Conservation (phyloP, 352 stramenopile species). For the Blastocystis sp. region DNA sequence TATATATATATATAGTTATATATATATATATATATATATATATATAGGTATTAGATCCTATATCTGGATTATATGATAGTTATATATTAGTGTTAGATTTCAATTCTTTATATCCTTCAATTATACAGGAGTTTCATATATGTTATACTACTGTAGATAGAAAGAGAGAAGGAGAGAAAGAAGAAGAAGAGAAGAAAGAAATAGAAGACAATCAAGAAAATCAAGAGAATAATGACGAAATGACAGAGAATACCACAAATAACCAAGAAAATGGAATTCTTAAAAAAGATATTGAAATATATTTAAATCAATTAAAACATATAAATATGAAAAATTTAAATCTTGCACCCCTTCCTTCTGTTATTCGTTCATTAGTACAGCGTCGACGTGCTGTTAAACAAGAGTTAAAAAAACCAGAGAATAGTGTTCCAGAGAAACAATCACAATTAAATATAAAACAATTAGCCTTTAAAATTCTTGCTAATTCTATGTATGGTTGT, state of each 20-base stretch:
- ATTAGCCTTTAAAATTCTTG: constrained; percentile 94
- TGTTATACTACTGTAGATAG: constrained; percentile 94
- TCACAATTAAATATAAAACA: constrained; percentile 90
- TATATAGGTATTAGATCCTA: constrained; percentile 95
- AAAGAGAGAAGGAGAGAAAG: constrained; percentile 46
- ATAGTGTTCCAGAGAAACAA: constrained; percentile 60
- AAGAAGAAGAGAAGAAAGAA: constrained; percentile 49
- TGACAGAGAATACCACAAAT: constrained; percentile 52
- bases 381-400: constrained; percentile 88
- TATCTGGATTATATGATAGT: constrained; percentile 97
- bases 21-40: too few relatives aligned
- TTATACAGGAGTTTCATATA: constrained; percentile 99
- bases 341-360: constrained; percentile 31
- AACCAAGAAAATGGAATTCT: constrained; percentile 50
- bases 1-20: too few relatives aligned
- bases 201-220: constrained; percentile 45
- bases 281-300: constrained; percentile 47
- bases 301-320: not conserved
- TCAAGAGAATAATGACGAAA: constrained; percentile 42
- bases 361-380: constrained; percentile 59
- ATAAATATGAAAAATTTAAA: not conserved
- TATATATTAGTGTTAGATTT: constrained; percentile 99
- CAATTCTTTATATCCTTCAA: constrained; percentile 96
- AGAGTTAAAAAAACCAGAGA: constrained; percentile 74
- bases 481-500: constrained; percentile 99